Percentiles rank a stretch among this genome's conserved stretches.
These are phyloP conservation scores for Triglochin maritima DNA, from an alignment of 106 monocot species.

Conservation along the genomic window DNA sequence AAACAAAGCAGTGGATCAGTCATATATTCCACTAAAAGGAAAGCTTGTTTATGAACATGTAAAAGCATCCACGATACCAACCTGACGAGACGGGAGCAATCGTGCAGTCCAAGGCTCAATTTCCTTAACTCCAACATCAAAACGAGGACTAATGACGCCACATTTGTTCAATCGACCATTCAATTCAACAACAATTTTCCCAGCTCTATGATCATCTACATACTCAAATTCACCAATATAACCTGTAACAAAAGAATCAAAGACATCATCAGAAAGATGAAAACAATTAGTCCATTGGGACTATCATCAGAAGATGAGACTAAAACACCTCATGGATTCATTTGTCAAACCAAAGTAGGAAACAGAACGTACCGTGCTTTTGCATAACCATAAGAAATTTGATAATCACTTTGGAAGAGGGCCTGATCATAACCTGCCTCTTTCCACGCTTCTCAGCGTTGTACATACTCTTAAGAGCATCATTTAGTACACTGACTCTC, in stretches of 20 bases:
- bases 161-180: slow-evolving; percentile 42
- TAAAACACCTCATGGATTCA: not conserved
- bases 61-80: not conserved
- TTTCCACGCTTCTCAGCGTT: slow-evolving; percentile 36
- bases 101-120: slow-evolving; percentile 46
- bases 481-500: slow-evolving; percentile 35
- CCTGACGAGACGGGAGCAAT: slow-evolving; percentile 35
- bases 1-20: too few species aligned
- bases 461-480: slow-evolving; percentile 46
- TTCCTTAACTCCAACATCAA: slow-evolving; percentile 35
- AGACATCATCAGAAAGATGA: not conserved
- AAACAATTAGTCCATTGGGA: not conserved
- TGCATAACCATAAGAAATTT: slow-evolving; percentile 45
- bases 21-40: not conserved
- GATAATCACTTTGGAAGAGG: slow-evolving; percentile 39
- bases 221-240: slow-evolving; percentile 44
- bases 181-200: slow-evolving; percentile 34
- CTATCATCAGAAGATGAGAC: not conserved
- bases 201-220: slow-evolving; percentile 33
- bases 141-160: slow-evolving; percentile 42
- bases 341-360: too few species aligned
- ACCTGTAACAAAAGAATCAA: slow-evolving; percentile 5
- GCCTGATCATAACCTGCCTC: slow-evolving; percentile 34
- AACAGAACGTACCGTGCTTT: slow-evolving; percentile 25
- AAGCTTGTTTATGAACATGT: not conserved